These are phyloP conservation scores for Penicillium roqueforti DNA, from an alignment of 495 filamentous ascomycete species.

Conservation along the genomic window DNA sequence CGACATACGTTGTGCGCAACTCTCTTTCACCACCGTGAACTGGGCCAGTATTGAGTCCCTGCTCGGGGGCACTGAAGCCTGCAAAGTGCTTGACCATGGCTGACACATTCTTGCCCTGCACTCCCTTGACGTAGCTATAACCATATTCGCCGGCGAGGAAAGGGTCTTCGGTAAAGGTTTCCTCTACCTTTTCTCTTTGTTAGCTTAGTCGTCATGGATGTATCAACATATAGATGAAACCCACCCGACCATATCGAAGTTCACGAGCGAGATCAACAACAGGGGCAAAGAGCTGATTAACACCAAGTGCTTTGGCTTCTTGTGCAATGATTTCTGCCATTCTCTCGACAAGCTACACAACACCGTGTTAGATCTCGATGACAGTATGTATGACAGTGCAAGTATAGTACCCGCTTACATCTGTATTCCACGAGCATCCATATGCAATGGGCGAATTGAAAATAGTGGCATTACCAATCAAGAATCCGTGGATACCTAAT, in stretches of 20 bases:
- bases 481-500: conserved; percentile 60
- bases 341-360: conserved; percentile 46
- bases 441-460: conserved; percentile 71
- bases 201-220: not conserved
- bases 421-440: conserved; percentile 60
- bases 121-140: conserved; percentile 55
- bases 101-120: conserved; percentile 59
- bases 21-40: conserved; percentile 67
- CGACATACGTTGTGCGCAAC: conserved; percentile 53
- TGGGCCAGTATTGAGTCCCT: conserved; percentile 64
- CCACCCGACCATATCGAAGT: conserved; percentile 57
- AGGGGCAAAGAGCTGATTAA: conserved; percentile 66
- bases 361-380: not conserved
- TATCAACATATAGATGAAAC: not conserved
- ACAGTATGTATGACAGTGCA: not conserved
- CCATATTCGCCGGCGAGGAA: conserved; percentile 59
- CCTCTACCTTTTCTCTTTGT: conserved; percentile 48
- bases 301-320: conserved; percentile 59
- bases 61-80: conserved; percentile 60
- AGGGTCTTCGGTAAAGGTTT: conserved; percentile 63
- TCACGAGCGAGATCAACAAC: conserved; percentile 65
- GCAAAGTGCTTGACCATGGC: conserved; percentile 69
- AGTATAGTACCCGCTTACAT: conserved; percentile 16
- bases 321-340: conserved; percentile 59
- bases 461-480: conserved; percentile 67